Conservation (phyloP, 352 stramenopile species). For the Phytophthora macrochlamydospora region DNA sequence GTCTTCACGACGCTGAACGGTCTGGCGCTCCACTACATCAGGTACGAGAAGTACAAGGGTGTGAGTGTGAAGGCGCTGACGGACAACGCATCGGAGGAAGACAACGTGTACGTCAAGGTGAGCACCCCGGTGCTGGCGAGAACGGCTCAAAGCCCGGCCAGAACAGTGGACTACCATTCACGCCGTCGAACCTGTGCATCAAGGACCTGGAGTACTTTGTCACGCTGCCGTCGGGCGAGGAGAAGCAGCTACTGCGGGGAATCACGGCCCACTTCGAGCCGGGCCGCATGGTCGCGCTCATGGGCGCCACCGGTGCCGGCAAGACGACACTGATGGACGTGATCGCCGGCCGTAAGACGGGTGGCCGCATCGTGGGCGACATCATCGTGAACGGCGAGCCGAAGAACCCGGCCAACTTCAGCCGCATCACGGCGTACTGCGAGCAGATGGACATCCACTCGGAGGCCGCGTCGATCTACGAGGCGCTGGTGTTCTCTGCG, state of each 20-base stretch:
- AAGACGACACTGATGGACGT: constrained; percentile 74
- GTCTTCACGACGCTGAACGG: background rate
- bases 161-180: constrained; percentile 42
- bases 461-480: constrained; percentile 82
- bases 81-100: constrained; percentile 27
- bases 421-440: constrained; percentile 56
- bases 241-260: constrained; percentile 45
- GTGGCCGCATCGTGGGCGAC: constrained; percentile 73
- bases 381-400: constrained; percentile 90
- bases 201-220: constrained; percentile 64
- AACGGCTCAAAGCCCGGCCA: background rate
- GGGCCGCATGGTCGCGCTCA: constrained; percentile 71
- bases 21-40: background rate
- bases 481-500: constrained; percentile 92
- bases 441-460: constrained; percentile 91
- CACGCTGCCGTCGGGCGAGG: constrained; percentile 59
- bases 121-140: constrained; percentile 19
- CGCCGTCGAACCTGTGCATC: constrained; percentile 51
- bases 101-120: constrained; percentile 49
- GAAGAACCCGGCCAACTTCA: constrained; percentile 85
- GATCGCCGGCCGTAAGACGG: constrained; percentile 62
- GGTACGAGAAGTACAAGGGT: background rate
- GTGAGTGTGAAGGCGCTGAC: constrained; percentile 41
- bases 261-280: constrained; percentile 64
- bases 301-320: constrained; percentile 67